Base-by-base conservation (phyloP, 805 yeast species). In the Barnettozyma botsteinii region DNA sequence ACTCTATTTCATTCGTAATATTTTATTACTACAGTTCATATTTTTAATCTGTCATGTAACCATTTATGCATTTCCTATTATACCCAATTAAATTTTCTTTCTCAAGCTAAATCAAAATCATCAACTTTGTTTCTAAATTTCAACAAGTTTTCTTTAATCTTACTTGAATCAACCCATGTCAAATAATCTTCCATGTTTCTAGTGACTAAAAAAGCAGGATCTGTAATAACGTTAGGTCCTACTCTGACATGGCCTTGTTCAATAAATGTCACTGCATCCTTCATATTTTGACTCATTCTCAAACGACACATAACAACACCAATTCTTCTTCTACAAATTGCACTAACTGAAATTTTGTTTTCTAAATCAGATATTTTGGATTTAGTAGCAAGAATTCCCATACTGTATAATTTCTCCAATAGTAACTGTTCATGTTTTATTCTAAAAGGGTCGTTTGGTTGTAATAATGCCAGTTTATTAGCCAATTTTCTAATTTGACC, bases 231-330 rank as follows among this genome's bases (percentile, higher is more conserved):
- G 57, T 87, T 84, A 11, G 98, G 98, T 0, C 99, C 99, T 7
- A 93, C 95, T 51, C 98, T 75, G 3, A 93, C 95, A 56, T 93
- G 98, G 3, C 99, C 99, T 61, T 93, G 98, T 57, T 93, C 97
- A 12, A 94, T 74, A 59, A 85, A 86, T 35, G 85, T 85, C 20
- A 89, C 85, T 0, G 98, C 98, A 62, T 89, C 97, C 22, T 74
- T 66, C 20, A 91, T 71, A 31, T 81, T 85, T 55, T 91, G 88
- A 0, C 96, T 89, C 99, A 93, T 94, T 55, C 83, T 85, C 50
- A 89, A 67, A 43, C 96, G 75, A 54, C 91, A 87, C 96, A 93
- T 85, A 32, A 93, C 91, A 30, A 91, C 96, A 8, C 94, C 95
- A 22, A 93, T 75, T 57, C 99, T 72, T 52, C 99, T 72, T 50